Evolutionary conservation across 2,329 filamentous ascomycete species (phyloP).

Genomic region (Fusarium sacchari): DNA sequence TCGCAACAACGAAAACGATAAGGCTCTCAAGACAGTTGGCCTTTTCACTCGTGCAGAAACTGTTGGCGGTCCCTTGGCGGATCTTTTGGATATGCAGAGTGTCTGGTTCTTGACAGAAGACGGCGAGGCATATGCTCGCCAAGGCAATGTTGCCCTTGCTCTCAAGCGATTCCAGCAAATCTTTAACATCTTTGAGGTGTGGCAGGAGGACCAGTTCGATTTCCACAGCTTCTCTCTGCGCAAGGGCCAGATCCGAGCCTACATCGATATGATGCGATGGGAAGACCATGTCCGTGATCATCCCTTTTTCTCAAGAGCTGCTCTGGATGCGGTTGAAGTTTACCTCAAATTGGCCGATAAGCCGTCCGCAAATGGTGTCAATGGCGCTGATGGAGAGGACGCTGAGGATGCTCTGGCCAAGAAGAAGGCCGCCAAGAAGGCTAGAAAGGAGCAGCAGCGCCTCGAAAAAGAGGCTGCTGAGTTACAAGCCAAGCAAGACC

Average conservation of each 20-base stretch:
- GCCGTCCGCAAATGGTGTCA: conserved; percentile 72
- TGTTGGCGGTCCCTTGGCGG: conserved; percentile 84
- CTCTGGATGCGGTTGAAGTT: conserved; percentile 81
- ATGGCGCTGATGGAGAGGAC: conserved; percentile 61
- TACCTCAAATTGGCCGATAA: conserved; percentile 84
- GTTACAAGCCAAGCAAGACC: conserved; percentile 81
- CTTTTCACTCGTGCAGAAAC: conserved; percentile 95
- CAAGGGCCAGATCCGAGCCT: conserved; percentile 94
- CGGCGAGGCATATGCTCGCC: conserved; percentile 85
- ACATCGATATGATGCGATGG: conserved; percentile 97
- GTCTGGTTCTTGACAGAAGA: conserved; percentile 98
- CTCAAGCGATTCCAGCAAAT: conserved; percentile 92
- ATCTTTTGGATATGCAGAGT: conserved; percentile 98
- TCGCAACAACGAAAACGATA: conserved; percentile 89
- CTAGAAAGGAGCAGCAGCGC: conserved; percentile 75
- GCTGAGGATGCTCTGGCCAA: conserved; percentile 72
- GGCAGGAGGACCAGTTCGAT: conserved; percentile 99
- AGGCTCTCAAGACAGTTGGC: conserved; percentile 86
- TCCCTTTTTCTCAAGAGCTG: conserved; percentile 89
- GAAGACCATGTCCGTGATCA: conserved; percentile 92
- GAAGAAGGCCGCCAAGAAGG: conserved; percentile 92
- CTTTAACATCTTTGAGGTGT: conserved; percentile 93
- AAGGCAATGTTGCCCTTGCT: conserved; percentile 83
- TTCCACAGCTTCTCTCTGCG: conserved; percentile 98
- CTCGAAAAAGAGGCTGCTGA: conserved; percentile 82